These are phyloP conservation scores for Styphnolobium japonicum DNA, from an alignment of 306 rosid genomes.

Conservation along the genomic window DNA sequence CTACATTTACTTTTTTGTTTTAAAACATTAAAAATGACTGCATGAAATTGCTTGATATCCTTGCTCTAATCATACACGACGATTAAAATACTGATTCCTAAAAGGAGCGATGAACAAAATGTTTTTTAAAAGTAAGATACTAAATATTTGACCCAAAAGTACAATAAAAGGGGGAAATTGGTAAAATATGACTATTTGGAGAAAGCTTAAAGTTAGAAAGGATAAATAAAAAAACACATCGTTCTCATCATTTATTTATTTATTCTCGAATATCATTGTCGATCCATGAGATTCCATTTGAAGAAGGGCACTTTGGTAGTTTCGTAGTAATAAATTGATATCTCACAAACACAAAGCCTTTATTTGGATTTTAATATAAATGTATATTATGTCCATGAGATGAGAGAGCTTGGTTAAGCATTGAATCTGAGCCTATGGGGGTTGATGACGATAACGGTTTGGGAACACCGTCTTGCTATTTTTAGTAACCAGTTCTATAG, in stretches of 20 bases:
- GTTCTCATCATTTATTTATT: no score
- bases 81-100: no score
- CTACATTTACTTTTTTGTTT: no score
- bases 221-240: neutral
- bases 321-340: neutral
- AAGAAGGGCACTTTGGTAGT: neutral
- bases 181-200: neutral
- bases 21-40: no score
- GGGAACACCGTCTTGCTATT: conserved; percentile 28
- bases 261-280: neutral
- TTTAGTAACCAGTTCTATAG: conserved; percentile 13
- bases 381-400: neutral
- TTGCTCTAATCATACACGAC: no score
- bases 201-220: neutral
- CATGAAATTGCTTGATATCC: no score
- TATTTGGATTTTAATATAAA: no score
- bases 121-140: no score
- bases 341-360: neutral
- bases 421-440: neutral
- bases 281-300: neutral
- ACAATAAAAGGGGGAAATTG: neutral
- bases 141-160: neutral
- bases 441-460: neutral
- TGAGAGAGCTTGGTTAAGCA: neutral
- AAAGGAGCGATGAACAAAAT: no score